Evolutionary conservation across 106 monocot species (phyloP).

Genomic region (Acorus calamus): DNA sequence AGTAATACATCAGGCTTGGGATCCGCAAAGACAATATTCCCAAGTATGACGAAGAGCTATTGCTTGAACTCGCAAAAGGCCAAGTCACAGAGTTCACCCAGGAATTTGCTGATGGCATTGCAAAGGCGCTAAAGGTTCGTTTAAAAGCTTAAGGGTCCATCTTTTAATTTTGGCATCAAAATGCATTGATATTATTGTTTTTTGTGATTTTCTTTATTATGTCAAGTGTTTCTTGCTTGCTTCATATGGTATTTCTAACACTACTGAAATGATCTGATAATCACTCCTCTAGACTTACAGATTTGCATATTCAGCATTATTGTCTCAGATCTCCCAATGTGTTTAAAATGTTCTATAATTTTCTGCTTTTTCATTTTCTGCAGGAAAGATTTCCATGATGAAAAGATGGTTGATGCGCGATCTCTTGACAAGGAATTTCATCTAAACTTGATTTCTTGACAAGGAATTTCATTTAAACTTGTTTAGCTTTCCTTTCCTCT

Average conservation of each 20-base stretch:
- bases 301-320: no score
- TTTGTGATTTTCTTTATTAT: not conserved
- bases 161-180: not conserved
- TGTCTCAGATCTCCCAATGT: not conserved
- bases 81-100: conserved; percentile 66
- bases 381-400: conserved; percentile 90
- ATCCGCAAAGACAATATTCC: conserved; percentile 76
- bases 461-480: no score
- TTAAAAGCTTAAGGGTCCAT: no score
- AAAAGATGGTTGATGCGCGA: conserved; percentile 70
- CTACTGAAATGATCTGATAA: no score
- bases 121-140: conserved; percentile 67
- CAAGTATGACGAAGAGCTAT: conserved; percentile 75
- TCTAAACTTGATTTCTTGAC: no score
- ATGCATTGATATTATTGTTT: no score
- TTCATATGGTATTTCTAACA: no score
- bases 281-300: no score
- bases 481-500: no score
- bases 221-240: not conserved
- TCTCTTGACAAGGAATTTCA: conserved; percentile 71
- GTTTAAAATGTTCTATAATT: not conserved
- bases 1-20: conserved; percentile 51
- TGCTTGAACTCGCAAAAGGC: conserved; percentile 69
- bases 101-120: conserved; percentile 81
- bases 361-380: not conserved